Base-by-base conservation (phyloP, 1,284 basidiomycete species). In the Trichosporon faecale region DNA sequence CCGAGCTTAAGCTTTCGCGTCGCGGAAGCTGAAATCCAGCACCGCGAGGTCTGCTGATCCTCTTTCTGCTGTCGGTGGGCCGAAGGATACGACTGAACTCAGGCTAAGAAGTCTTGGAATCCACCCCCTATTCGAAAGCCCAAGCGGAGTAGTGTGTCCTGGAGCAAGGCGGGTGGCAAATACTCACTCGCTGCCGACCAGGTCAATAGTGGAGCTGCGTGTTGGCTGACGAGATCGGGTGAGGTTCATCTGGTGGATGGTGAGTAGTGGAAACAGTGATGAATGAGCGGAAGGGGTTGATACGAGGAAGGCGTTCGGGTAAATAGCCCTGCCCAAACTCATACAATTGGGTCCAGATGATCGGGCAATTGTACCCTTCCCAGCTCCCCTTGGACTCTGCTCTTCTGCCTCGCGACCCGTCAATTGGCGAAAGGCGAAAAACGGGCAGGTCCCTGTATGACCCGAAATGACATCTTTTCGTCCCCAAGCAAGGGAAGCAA, bases 271-370 rank as follows among this genome's bases (percentile, higher is more conserved):
- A 52, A 52, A 25, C 49, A 23, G 57, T 31, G 29, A 33, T 33
- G 57, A 61, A 61, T 23, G 57, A 61, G 57, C 27, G 27, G 29
- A 29, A 61, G 57, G 57, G 23, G 29, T 33, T 29, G 57, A 33
- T 31, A 21, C 29, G 57, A 61, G 29, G 29, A 31, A 18, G 57
- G 57, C 57, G 29, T 33, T 61, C 57, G 57, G 57, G 57, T 61
- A 61, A 61, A 61, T 61, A 18, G 57, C 57, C 27, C 57, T 61
- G 29, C 57, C 57, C 27, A 61, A 61, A 31, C 27, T 61, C 57
- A 61, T 61, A 31, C 57, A 61, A 61, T 61, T 61, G 57, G 27
- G 29, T n/a, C 57, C 57, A 61, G 14, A 61, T 61, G 57, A 61
- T 61, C 57, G 57, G 27, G 27, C 29, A 14, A 31, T 29, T 31